Percentiles rank a stretch among this genome's conserved stretches.
Conservation (phyloP, 805 yeast genomes). For the Cyberlindnera amylophila region DNA sequence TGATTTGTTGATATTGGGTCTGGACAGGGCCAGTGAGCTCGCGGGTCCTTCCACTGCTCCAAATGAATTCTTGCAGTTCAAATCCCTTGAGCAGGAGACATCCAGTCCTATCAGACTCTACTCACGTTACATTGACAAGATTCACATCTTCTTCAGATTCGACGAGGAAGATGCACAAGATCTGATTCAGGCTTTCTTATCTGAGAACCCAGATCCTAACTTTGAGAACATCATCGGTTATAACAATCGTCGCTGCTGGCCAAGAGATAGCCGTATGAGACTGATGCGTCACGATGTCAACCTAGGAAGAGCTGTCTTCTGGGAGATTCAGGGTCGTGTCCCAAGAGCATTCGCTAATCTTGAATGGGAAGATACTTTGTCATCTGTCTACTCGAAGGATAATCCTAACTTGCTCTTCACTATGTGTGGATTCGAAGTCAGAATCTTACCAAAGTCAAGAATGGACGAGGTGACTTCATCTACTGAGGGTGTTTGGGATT, state of each 20-base stretch:
- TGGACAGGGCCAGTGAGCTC: slow-evolving; percentile 79
- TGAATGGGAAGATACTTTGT: slow-evolving; percentile 75
- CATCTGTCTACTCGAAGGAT: slow-evolving; percentile 85
- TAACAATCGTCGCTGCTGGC: slow-evolving; percentile 92
- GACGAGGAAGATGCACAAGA: slow-evolving; percentile 70
- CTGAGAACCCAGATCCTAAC: slow-evolving; percentile 90
- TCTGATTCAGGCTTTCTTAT: slow-evolving; percentile 66
- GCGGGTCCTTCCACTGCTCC: slow-evolving; percentile 77
- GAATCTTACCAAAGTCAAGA: slow-evolving; percentile 76
- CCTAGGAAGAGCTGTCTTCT: slow-evolving; percentile 84
- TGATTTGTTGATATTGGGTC: slow-evolving; percentile 79
- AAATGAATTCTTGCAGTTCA: slow-evolving; percentile 74
- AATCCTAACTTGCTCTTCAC: slow-evolving; percentile 86
- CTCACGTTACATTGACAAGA: slow-evolving; percentile 76
- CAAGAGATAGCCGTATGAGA: slow-evolving; percentile 86
- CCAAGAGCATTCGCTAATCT: slow-evolving; percentile 72
- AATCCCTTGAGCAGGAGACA: slow-evolving; percentile 52
- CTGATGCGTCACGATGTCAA: slow-evolving; percentile 88
- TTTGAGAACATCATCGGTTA: slow-evolving; percentile 83
- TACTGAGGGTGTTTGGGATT: slow-evolving; percentile 90
- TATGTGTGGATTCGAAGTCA: slow-evolving; percentile 93
- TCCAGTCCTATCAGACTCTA: slow-evolving; percentile 77
- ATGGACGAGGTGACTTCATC: slow-evolving; percentile 47
- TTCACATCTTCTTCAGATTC: slow-evolving; percentile 77
- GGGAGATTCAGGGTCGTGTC: slow-evolving; percentile 81